Evolutionary conservation across 225 moss, liverwort and hornwort genomes (phyloP).

Genomic region (Sphagnum tenellum): DNA sequence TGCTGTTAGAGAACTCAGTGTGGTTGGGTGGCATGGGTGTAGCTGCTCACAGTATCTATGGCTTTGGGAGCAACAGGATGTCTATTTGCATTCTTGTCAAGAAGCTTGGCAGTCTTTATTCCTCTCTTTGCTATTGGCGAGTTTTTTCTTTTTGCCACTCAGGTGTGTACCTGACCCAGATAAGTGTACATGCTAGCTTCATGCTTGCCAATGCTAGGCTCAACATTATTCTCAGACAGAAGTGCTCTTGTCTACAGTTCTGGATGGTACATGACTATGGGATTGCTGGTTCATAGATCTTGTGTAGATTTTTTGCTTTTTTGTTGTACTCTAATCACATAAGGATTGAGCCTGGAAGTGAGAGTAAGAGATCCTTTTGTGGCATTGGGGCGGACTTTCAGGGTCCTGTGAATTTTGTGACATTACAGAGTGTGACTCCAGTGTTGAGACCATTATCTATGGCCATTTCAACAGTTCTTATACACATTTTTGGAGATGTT

Average conservation of each 20-base stretch:
- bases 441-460: slow-evolving; percentile 71
- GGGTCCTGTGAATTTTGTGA: slow-evolving; percentile 88
- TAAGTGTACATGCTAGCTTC: too few relatives aligned
- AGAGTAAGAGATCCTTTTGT: background rate
- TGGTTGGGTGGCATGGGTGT: slow-evolving; percentile 1
- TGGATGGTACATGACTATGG: too few relatives aligned
- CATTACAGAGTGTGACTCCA: slow-evolving; percentile 73
- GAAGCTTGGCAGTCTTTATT: slow-evolving; percentile 47
- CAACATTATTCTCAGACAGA: too few relatives aligned
- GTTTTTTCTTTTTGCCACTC: slow-evolving; percentile 84
- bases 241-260: background rate
- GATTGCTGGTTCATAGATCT: too few relatives aligned
- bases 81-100: slow-evolving; percentile 51
- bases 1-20: too few relatives aligned
- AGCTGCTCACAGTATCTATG: slow-evolving; percentile 58
- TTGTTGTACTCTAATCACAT: too few relatives aligned
- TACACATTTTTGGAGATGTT: slow-evolving; percentile 94
- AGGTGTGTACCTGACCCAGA: slow-evolving; percentile 16
- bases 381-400: slow-evolving; percentile 10
- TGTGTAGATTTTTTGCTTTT: too few relatives aligned
- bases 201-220: too few relatives aligned
- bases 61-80: slow-evolving; percentile 60
- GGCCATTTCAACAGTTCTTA: slow-evolving; percentile 86
- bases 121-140: slow-evolving; percentile 77
- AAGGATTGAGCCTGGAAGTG: too few relatives aligned